Base-by-base conservation (phyloP, 1,284 basidiomycete species). In the Malassezia sympodialis region DNA sequence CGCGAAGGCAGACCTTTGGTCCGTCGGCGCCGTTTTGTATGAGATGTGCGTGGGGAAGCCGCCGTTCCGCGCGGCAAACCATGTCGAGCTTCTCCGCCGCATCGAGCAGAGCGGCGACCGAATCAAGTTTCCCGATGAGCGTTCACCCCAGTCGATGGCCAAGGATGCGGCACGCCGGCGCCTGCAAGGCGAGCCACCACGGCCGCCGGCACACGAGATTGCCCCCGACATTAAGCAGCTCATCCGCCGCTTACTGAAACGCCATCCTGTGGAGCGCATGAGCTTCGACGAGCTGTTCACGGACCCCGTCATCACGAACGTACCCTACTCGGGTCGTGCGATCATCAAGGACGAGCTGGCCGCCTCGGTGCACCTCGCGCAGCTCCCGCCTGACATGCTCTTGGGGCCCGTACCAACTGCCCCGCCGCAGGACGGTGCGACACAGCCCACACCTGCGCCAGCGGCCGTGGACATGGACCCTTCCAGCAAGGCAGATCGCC, bases 1-100 rank as follows among this genome's bases (percentile, higher is more conserved):
- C 73, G 90, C 90, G 23, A 96, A 91, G 74, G 93, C 89, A 0
- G 93, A 99, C 72, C 79, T 99, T 1, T 99, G 93, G 93, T 93
- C 89, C 6, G 89, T 96, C 28, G 94, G 93, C 7, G 90, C 94
- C 0, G 93, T 99, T 3, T 78, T 96, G 1, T 98, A 85, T 76
- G 94, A 99, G 76, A 96, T 94, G 86, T 80, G 84, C 17, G 86
- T 90, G 21, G 93, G 91, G 3, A 85, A 84, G 63, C 87, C 94
- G 2, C 93, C 94, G 0, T 98, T 93, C 78, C 84, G 90, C 15
- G 93, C 94, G 0, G 83, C 84, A 73, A 98, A 96, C 72, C 91
- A 96, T 73, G 87, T 98, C 67, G 94, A 96, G 71, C 81, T 99
- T 10, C 79, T 96, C 43, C 87, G 88, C 77, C 87, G 84, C 80